Evolutionary conservation across 306 rosid species (phyloP), one percentile per base, ranked within the genome.

Genomic region (Quillaja saponaria): DNA sequence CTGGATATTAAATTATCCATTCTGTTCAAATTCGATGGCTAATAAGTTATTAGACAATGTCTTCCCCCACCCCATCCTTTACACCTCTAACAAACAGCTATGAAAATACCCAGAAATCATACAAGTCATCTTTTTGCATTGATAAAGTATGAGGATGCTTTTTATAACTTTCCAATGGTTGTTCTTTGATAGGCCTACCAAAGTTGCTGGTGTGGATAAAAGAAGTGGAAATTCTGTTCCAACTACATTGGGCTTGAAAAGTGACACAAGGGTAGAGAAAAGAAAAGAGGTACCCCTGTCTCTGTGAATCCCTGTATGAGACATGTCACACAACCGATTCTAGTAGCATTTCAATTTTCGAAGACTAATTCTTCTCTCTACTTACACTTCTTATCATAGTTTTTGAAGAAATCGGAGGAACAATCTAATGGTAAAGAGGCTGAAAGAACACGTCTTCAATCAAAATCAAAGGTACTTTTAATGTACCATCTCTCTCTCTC

Each of bases 401-500:
- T 81, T 61, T 46, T 68, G 64, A 77, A 80, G 73, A 85, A 79
- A 75, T 21, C 65, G 50, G 82, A 49, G 58, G 84, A 52, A 55
- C 84, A 77, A 64, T 47, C 76, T 18, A 80, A 64, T 55, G 53
- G 71, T 54, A 77, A 55, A 56, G 85, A 62, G 75, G 68, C 63
- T 6, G 85, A 37, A 66, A 78, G 76, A 69, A 63, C 62, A 19
- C 78, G 61, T 35, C 70, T 76, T 69, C 96, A 82, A 68, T 65
- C 79, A 42, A 91, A 82, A 76, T 69, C 81, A 62, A 87, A 88
- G 97, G 86, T 84, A 57, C 50, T 61, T 17, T 61, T 28, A 63
- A 35, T 48, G 51, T 16, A 38, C 33, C 12, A 5, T 35, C n/a
- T 50, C 10, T 63, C 58, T 62, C 49, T 61, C 35, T 61, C 39